Evolutionary conservation across 345 rosid genomes (phyloP), one percentile per base, ranked within the genome.

Genomic region (Xanthoceras sorbifolium): DNA sequence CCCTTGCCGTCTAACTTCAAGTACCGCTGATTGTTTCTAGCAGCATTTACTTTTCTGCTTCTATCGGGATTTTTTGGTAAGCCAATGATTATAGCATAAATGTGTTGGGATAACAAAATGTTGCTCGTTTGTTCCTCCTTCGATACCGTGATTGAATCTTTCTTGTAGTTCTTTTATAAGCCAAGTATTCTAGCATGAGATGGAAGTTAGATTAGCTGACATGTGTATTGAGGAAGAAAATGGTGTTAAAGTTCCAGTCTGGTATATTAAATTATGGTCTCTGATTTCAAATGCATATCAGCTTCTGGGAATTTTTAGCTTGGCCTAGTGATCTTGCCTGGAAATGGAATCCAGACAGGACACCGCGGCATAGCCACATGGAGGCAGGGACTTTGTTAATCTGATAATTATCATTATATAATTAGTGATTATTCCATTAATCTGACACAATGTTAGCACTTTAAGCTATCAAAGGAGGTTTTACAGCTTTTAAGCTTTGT

Each of bases 351-450:
- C 42, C 42, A 67, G 36, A 57, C 20, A 67, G 40, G 25, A 34
- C 15, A 11, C 63, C 29, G 5, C 22, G 1, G 25, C 52, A 1
- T 22, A 9, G 46, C 29, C 84, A 68, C 81, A 18, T 73, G 80
- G 77, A 67, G 38, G 74, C 50, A 9, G 75, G 4, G 14, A 28
- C 32, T 50, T 72, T 72, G 74, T 62, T 59, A 9, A 60, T 66
- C 61, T 15, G 38, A 44, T 18, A 23, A 23, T 31, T 15, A 7
- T n/a, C n/a, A n/a, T 42, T 18, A n/a, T 22, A 9, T 73, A 14
- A 44, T 11, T 44, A 44, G 48, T 28, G 69, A 42, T 44, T 44
- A 20, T 18, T 25, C 4, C 6, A n/a, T 2, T 17, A 52, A 8
- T n/a, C 62, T 17, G 73, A 70, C 62, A 54, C 20, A 50, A 28